Evolutionary conservation across 495 filamentous ascomycete genomes (phyloP), one percentile per base, ranked within the genome.

Genomic region (Xylaria sp.): DNA sequence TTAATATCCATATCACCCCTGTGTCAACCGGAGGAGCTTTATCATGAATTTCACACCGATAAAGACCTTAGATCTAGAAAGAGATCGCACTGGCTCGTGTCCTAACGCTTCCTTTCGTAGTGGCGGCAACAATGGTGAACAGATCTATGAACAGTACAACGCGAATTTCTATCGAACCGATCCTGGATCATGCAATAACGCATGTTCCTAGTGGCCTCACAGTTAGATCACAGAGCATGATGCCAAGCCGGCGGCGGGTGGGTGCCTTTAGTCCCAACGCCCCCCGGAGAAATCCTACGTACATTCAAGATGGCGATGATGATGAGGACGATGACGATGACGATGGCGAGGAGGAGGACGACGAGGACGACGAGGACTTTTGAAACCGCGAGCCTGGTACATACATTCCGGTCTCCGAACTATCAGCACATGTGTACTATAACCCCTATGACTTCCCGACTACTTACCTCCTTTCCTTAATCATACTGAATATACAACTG

Each of bases 111-210:
- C 11, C n/a, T 64, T 31, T 0, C 35, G 8, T 14, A 6, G 31
- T 63, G 11, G 61, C 69, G 0, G 50, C 70, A 12, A 41, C 61
- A 31, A 29, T 53, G 14, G 21, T 65, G 7, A 68, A 72, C 15
- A 33, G 21, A 3, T 3, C 5, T 4, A 68, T 76, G 66, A 12
- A 61, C 0, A 67, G 61, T 24, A 59, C 12, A 0, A 74, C 74
- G 3, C 50, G 72, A 11, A 31, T 74, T 0, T 65, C 70, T 4
- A 74, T 76, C 24, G 76, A 78, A 46, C 74, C 74, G 1, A 48
- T 77, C 5, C 2, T 33, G 1, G 33, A 71, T 4, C n/a, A 50
- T 26, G 0, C 41, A 21, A 48, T 65, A 24, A 24, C 40, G 3
- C 15, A 52, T n/a, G n/a, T 52, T 17, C 14, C 17, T 9, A 50